Percentiles rank a stretch among this genome's conserved stretches.
These are phyloP conservation scores for Auriscalpium microsporum DNA, from an alignment of 768 basidiomycete species.

Conservation along the genomic window DNA sequence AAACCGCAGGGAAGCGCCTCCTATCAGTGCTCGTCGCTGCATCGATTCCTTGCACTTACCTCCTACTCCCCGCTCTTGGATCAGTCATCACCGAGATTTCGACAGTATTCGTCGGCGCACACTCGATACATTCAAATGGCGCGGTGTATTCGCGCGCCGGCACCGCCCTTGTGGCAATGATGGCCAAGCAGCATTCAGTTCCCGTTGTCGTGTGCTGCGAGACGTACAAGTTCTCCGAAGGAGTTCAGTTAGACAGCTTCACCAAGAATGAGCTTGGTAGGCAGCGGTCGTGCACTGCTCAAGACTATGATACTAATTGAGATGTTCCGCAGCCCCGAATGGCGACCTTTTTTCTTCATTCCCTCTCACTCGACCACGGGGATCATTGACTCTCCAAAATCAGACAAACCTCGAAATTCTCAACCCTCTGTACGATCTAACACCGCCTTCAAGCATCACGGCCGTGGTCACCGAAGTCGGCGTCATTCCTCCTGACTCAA, in stretches of 20 bases:
- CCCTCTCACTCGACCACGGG: conserved; percentile 25
- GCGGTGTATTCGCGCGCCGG: conserved; percentile 91
- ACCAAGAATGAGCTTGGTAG: conserved; percentile 93
- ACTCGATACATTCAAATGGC: conserved; percentile 92
- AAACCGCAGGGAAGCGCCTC: conserved; percentile 61
- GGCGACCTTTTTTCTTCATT: conserved; percentile 27
- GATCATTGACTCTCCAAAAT: conserved; percentile 21
- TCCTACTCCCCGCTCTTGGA: conserved; percentile 79
- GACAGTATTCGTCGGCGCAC: conserved; percentile 84
- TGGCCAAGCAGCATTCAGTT: conserved; percentile 80
- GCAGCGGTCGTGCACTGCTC: conserved; percentile 12
- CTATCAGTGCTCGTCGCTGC: conserved; percentile 60
- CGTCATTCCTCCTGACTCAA: conserved; percentile 86
- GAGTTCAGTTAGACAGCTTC: conserved; percentile 87
- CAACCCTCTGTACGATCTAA: conserved; percentile 89
- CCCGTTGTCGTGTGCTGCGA: conserved; percentile 97
- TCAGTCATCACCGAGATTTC: conserved; percentile 75
- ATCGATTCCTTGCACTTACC: conserved; percentile 80
- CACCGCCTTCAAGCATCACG: conserved; percentile 85
- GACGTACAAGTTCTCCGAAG: conserved; percentile 96
- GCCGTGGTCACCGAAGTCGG: conserved; percentile 97
- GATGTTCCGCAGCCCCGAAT: conserved; percentile 18
- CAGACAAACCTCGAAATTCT: conserved; percentile 62
- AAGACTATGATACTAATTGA: background rate
- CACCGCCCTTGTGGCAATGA: conserved; percentile 94